Base-by-base conservation (phyloP, 495 filamentous ascomycete genomes). In the Xylaria grammica region DNA sequence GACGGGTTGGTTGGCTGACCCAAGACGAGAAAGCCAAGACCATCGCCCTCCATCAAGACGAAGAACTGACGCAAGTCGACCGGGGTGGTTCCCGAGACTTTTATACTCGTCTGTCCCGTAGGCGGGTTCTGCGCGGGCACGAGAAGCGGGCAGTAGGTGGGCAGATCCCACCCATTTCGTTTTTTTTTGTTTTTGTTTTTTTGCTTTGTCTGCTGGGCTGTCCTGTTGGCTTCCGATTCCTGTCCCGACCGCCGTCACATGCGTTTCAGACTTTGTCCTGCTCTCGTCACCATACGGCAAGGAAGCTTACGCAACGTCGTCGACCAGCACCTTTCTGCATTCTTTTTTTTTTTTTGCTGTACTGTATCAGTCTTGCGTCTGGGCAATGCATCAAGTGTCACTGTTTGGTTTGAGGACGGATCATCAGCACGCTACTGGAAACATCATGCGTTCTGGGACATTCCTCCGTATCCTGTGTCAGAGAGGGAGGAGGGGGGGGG, bases 251-350 rank as follows among this genome's bases (percentile, higher is more conserved):
- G n/a, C n/a, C n/a, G n/a, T n/a, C n/a, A n/a, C n/a, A n/a, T 46
- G 38, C 42, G 56, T 59, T 59, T 59, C 56, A 59, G 56, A 44
- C 32, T 17, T 10, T 59, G 45, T 22, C 56, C 40, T 59, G 56
- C 42, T 59, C 46, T 48, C 40, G 53, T 56, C n/a, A n/a, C n/a
- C n/a, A n/a, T 56, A 34, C 53, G 53, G 53, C 53, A 34, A 30
- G 53, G 40, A 30, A 34, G 51, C 34, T 54, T 56, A 56, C 53
- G 32, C 34, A 55, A 32, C 53, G 32, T 34, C 51, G 40, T 26
- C 20, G 3, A 38, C 52, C 22, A 27, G 27, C 34, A 56, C 53
- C 53, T 13, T 42, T 56, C 30, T 17, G 20, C 11, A 34, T 38
- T 27, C 51, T n/a, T n/a, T n/a, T n/a, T n/a, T n/a, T n/a, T n/a